Evolutionary conservation across 768 basidiomycete genomes (phyloP).

Genomic region (Suillus hirtellus): DNA sequence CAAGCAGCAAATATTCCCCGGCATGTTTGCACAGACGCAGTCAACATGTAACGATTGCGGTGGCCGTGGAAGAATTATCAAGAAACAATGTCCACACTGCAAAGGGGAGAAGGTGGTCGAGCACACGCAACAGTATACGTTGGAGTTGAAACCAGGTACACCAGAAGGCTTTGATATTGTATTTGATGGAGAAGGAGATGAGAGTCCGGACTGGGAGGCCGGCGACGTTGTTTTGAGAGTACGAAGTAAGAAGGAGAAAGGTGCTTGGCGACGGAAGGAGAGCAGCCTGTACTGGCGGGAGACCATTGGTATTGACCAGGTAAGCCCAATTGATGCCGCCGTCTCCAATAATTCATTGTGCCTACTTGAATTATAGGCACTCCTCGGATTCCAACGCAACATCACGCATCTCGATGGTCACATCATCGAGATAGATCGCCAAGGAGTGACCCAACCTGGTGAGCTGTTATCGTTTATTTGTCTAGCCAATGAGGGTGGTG

Average conservation of each 20-base stretch:
- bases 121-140: conserved; percentile 76
- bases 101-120: conserved; percentile 79
- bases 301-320: conserved; percentile 90
- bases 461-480: conserved; percentile 18
- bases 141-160: conserved; percentile 85
- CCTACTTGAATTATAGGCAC: conserved; percentile 53
- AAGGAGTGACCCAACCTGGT: conserved; percentile 92
- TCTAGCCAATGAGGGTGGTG: neutral
- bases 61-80: conserved; percentile 81
- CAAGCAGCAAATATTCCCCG: conserved; percentile 93
- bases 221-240: conserved; percentile 91
- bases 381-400: conserved; percentile 95
- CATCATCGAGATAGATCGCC: conserved; percentile 63
- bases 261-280: conserved; percentile 89
- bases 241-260: conserved; percentile 72
- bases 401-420: conserved; percentile 92
- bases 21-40: conserved; percentile 92
- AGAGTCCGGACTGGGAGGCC: conserved; percentile 93
- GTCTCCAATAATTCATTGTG: neutral
- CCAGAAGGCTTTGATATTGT: conserved; percentile 92
- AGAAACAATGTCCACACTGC: conserved; percentile 80
- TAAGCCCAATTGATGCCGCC: conserved; percentile 13
- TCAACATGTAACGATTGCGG: conserved; percentile 80
- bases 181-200: conserved; percentile 96
- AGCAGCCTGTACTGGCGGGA: conserved; percentile 90